Evolutionary conservation across 208 protist species (phyloP).

Genomic region (Angomonas desouzai): DNA sequence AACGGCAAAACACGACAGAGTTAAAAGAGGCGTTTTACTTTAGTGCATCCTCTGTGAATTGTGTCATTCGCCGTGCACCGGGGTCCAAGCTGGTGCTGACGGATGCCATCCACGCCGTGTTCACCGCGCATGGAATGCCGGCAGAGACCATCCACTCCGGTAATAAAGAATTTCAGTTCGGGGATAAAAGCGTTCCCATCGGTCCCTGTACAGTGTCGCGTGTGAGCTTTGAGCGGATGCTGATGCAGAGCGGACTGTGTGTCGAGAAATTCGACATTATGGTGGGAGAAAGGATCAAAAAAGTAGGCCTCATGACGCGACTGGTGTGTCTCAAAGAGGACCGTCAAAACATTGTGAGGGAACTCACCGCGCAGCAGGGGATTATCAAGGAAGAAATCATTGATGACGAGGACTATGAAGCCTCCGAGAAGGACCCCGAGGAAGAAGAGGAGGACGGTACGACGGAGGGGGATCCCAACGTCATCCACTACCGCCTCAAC

Average conservation of each 20-base stretch:
- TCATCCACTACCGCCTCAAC: slow-evolving; percentile 4
- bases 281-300: background rate
- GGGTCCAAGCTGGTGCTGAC: slow-evolving; percentile 53
- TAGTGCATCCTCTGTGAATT: slow-evolving; percentile 36
- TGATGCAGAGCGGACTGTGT: slow-evolving; percentile 1
- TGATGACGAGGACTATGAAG: background rate
- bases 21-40: slow-evolving; percentile 37
- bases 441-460: slow-evolving; percentile 9
- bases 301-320: background rate
- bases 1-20: slow-evolving; percentile 18
- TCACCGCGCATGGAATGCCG: slow-evolving; percentile 29
- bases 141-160: background rate
- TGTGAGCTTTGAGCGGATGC: background rate
- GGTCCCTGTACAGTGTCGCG: background rate
- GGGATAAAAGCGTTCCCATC: no score
- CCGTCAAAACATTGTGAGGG: background rate
- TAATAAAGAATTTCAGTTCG: background rate
- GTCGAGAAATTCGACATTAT: background rate
- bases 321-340: slow-evolving; percentile 2
- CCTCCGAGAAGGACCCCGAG: slow-evolving; percentile 9
- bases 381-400: background rate
- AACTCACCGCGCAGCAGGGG: background rate
- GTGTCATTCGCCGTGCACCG: slow-evolving; percentile 50
- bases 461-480: slow-evolving; percentile 11
- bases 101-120: slow-evolving; percentile 65